Conservation (phyloP, 768 basidiomycete genomes). For the Lentinula sp. region DNA sequence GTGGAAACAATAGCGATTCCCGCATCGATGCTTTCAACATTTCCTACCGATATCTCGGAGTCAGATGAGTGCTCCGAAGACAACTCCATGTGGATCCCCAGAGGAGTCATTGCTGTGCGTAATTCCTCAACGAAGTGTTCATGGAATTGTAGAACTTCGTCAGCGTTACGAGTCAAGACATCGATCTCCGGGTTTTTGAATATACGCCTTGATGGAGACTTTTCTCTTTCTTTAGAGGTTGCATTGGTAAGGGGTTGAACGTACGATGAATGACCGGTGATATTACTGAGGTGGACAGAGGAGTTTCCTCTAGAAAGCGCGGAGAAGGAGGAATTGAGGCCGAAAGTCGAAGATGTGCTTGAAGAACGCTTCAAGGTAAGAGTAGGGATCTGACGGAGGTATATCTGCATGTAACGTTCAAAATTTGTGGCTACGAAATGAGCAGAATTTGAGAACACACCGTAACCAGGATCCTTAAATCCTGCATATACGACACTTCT, state of each 20-base stretch:
- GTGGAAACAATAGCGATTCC: slow-evolving; percentile 47
- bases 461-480: slow-evolving; percentile 70
- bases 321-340: slow-evolving; percentile 36
- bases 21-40: slow-evolving; percentile 26
- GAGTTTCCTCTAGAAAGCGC: slow-evolving; percentile 42
- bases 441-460: slow-evolving; percentile 33
- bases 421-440: background rate
- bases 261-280: slow-evolving; percentile 7
- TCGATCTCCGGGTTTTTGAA: slow-evolving; percentile 56
- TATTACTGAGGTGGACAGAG: slow-evolving; percentile 27
- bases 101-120: slow-evolving; percentile 37
- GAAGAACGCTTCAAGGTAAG: slow-evolving; percentile 34
- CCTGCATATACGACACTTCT: slow-evolving; percentile 76
- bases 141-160: slow-evolving; percentile 62
- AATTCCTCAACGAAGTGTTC: slow-evolving; percentile 60
- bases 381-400: slow-evolving; percentile 49
- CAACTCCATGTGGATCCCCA: slow-evolving; percentile 40
- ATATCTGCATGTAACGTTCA: slow-evolving; percentile 40
- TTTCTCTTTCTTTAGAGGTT: slow-evolving; percentile 20
- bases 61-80: slow-evolving; percentile 11
- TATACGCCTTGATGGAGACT: slow-evolving; percentile 36
- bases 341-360: slow-evolving; percentile 30
- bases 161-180: slow-evolving; percentile 58
- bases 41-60: background rate
- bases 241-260: slow-evolving; percentile 8